A percentile compares a stretch with the other conserved stretches of the same genome.
Conservation (phyloP, 805 yeast genomes). For the Schwanniomyces yamadae region DNA sequence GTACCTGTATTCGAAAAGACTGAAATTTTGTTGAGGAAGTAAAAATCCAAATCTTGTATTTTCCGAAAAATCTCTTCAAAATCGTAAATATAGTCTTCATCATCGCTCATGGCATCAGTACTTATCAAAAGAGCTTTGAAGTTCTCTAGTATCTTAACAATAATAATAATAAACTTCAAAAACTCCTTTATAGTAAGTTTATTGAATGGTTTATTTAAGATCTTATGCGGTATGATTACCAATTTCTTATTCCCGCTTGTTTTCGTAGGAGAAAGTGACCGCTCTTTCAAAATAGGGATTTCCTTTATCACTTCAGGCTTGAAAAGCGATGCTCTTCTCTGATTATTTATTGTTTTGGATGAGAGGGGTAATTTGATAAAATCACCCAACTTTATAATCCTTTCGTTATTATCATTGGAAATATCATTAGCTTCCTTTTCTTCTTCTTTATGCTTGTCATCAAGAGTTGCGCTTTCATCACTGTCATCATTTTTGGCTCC, state of each 20-base stretch:
- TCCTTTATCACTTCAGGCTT: conserved; percentile 3
- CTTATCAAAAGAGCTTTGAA: conserved; percentile 18
- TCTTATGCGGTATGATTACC: conserved; percentile 41
- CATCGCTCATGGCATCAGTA: conserved; percentile 1
- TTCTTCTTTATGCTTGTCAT: conserved; percentile 8
- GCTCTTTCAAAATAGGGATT: conserved; percentile 3
- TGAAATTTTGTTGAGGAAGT: conserved; percentile 3
- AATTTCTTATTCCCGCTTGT: conserved; percentile 17
- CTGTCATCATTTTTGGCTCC: conserved; percentile 15
- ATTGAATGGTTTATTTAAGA: conserved; percentile 40
- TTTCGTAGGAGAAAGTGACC: conserved; percentile 1
- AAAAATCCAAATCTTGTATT: conserved; percentile 7
- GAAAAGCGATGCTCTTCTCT: conserved; percentile 17
- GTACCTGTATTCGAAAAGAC: not conserved
- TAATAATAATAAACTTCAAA: conserved; percentile 32
- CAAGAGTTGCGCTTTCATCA: conserved; percentile 9
- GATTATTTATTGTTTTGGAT: conserved; percentile 28
- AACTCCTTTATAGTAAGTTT: conserved; percentile 37
- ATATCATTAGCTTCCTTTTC: conserved; percentile 3
- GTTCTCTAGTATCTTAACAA: conserved; percentile 37
- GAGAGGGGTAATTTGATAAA: conserved; percentile 26
- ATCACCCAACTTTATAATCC: conserved; percentile 31
- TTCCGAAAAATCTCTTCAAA: conserved; percentile 10
- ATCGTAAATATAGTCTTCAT: conserved; percentile 14
- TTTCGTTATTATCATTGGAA: conserved; percentile 14